phyloP scores from a whole-genome alignment of 768 basidiomycete genomes.

The Trametes elegans region DNA sequence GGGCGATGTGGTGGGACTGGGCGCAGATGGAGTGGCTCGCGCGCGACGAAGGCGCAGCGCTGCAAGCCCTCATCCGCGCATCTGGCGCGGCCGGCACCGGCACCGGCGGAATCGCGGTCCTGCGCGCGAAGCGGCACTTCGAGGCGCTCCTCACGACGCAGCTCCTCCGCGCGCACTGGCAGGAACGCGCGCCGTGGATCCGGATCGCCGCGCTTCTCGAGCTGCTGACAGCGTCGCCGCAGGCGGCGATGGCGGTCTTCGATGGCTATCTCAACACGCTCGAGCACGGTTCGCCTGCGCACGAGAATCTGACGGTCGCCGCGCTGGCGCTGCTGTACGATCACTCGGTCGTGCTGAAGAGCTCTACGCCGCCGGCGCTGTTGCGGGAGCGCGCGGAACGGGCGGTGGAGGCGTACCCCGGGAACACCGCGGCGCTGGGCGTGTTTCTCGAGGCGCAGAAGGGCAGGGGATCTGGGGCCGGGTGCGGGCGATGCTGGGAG shows the following conservation, averaged over 20 bases:
- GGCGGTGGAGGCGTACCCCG: slow-evolving; percentile 59
- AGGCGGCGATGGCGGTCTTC: slow-evolving; percentile 40
- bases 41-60: slow-evolving; percentile 46
- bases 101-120: slow-evolving; percentile 48
- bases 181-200: slow-evolving; percentile 63
- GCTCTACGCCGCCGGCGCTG: slow-evolving; percentile 54
- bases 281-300: slow-evolving; percentile 23
- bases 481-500: slow-evolving; percentile 56
- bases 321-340: slow-evolving; percentile 61
- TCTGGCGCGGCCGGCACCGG: slow-evolving; percentile 50
- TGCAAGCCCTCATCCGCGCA: slow-evolving; percentile 53
- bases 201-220: slow-evolving; percentile 66
- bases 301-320: slow-evolving; percentile 59
- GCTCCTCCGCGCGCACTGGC: slow-evolving; percentile 39
- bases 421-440: slow-evolving; percentile 69
- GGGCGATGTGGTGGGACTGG: slow-evolving; percentile 78
- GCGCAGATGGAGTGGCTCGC: slow-evolving; percentile 81
- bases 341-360: slow-evolving; percentile 51
- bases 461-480: slow-evolving; percentile 80
- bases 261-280: slow-evolving; percentile 31
- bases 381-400: slow-evolving; percentile 54
- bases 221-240: slow-evolving; percentile 47
- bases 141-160: slow-evolving; percentile 43
- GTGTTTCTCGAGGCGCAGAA: slow-evolving; percentile 74
- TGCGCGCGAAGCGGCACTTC: slow-evolving; percentile 63